Evolutionary conservation across 495 filamentous ascomycete genomes (phyloP).

Genomic region (Antarctomyces pellizariae): DNA sequence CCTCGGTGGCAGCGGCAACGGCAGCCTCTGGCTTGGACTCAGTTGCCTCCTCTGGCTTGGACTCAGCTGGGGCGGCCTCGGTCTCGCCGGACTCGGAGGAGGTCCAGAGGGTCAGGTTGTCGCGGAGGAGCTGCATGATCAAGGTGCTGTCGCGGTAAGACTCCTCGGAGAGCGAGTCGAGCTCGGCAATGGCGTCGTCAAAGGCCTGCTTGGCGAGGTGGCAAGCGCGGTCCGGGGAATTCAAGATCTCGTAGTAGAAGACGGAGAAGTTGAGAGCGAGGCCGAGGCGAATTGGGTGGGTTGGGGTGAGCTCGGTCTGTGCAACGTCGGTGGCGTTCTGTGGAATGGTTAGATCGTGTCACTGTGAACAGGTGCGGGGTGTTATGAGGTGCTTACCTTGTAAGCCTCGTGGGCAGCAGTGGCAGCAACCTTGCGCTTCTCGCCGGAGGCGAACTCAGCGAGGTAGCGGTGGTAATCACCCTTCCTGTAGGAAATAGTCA

Average conservation of each 20-base stretch:
- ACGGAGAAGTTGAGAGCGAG: slow-evolving; percentile 99
- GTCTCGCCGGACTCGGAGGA: slow-evolving; percentile 78
- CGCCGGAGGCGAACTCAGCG: slow-evolving; percentile 92
- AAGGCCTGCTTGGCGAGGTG: slow-evolving; percentile 98
- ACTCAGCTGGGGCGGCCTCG: slow-evolving; percentile 32
- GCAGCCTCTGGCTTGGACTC: slow-evolving; percentile 27
- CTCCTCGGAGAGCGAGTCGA: slow-evolving; percentile 95
- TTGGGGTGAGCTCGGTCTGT: slow-evolving; percentile 89
- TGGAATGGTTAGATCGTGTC: slow-evolving; percentile 3
- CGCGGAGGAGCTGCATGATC: slow-evolving; percentile 99
- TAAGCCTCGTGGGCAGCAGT: slow-evolving; percentile 95
- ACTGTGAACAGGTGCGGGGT: background rate
- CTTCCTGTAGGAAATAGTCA: slow-evolving; percentile 42
- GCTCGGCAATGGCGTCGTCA: slow-evolving; percentile 96
- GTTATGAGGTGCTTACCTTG: slow-evolving; percentile 42
- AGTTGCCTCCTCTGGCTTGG: slow-evolving; percentile 34
- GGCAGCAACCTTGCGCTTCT: slow-evolving; percentile 95
- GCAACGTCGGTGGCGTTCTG: slow-evolving; percentile 96
- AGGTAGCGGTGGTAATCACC: slow-evolving; percentile 99
- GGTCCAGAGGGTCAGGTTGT: slow-evolving; percentile 99
- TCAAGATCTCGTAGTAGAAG: slow-evolving; percentile 99
- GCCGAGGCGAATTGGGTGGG: slow-evolving; percentile 94
- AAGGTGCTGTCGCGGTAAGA: slow-evolving; percentile 99
- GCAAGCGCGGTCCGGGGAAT: slow-evolving; percentile 96
- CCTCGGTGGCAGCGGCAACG: slow-evolving; percentile 27